Evolutionary conservation across 192 early-diverging fungal genomes (phyloP).

Genomic region (Chytriomyces sp.): DNA sequence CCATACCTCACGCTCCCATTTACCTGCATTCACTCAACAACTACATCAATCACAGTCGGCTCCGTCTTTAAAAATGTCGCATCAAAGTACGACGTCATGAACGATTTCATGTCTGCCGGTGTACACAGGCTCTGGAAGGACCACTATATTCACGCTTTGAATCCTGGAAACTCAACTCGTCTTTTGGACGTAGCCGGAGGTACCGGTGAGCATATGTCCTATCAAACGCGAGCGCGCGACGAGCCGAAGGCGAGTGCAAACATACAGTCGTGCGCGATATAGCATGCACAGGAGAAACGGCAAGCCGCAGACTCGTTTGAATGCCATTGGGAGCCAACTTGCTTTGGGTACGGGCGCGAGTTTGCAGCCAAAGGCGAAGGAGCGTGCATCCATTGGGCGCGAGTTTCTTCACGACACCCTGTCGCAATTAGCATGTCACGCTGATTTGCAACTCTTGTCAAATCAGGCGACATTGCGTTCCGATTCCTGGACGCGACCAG

Average conservation of each 20-base stretch:
- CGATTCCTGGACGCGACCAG: conserved; percentile 88
- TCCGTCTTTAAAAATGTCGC: conserved; percentile 94
- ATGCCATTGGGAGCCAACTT: no score
- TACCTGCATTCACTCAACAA: no score
- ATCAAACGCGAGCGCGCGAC: no score
- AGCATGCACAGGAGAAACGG: background rate
- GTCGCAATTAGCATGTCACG: background rate
- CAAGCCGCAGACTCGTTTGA: no score
- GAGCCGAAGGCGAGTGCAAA: background rate
- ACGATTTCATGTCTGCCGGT: conserved; percentile 93
- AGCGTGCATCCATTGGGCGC: no score
- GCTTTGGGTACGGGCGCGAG: no score
- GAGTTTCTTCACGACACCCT: no score
- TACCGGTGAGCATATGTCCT: conserved; percentile 64
- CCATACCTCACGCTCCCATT: no score
- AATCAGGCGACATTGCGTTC: conserved; percentile 90
- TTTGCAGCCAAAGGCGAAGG: no score
- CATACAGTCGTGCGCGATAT: background rate
- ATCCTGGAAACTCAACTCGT: conserved; percentile 77
- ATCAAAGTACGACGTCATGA: conserved; percentile 96
- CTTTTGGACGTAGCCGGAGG: conserved; percentile 97
- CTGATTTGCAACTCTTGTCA: background rate
- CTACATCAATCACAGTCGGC: conserved; percentile 66
- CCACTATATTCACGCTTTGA: conserved; percentile 81
- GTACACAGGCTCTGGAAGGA: conserved; percentile 98